Conservation (phyloP, 768 basidiomycete genomes). For the Lentinus brumalis region DNA sequence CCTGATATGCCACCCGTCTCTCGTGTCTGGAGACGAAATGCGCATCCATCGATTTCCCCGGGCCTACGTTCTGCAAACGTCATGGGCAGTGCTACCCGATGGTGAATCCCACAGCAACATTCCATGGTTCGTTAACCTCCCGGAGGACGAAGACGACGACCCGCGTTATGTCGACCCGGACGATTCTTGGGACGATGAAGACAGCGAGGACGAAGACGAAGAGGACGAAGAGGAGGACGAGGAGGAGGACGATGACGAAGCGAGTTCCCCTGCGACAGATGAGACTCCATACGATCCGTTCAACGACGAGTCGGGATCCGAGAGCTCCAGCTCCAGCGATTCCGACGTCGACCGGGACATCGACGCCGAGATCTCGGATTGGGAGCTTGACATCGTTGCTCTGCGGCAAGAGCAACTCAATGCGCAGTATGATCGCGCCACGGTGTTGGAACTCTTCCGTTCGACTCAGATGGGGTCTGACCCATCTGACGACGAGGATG, state of each 20-base stretch:
- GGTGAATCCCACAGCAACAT: neutral
- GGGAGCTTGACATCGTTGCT: neutral
- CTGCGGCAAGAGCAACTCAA: neutral
- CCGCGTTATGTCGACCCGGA: neutral
- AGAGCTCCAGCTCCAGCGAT: neutral
- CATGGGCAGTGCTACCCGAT: neutral
- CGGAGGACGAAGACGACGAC: neutral
- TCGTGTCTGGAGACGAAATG: neutral
- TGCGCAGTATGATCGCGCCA: neutral
- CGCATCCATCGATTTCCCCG: neutral
- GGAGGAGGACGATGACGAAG: neutral
- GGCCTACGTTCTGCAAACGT: neutral
- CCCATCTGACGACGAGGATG: neutral
- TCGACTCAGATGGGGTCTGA: neutral
- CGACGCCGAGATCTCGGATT: neutral
- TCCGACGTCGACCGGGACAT: neutral
- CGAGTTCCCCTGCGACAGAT: neutral
- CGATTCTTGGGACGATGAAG: neutral
- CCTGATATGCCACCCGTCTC: constrained; percentile 1
- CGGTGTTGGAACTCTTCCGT: constrained; percentile 2
- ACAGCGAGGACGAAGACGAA: neutral
- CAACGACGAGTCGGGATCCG: neutral
- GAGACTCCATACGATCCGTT: neutral
- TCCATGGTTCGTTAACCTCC: neutral
- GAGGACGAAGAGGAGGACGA: neutral